A percentile compares a stretch with the other conserved stretches of the same genome.
Conservation (phyloP, 1,284 basidiomycete species). For the Wolfiporia cocos region DNA sequence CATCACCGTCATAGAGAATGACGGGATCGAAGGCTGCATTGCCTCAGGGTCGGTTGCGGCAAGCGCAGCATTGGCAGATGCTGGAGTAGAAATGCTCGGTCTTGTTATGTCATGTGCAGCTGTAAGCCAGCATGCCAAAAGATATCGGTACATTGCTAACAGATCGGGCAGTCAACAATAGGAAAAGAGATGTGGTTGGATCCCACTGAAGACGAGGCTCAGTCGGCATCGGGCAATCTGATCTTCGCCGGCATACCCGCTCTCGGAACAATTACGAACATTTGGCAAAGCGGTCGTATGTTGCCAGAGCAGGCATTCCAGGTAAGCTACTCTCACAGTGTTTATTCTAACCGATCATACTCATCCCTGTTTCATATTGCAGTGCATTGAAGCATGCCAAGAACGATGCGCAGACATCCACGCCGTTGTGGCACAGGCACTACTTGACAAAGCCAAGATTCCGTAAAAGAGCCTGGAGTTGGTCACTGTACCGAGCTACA, state of each 20-base stretch:
- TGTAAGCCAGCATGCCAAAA: slow-evolving; percentile 33
- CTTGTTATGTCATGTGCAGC: slow-evolving; percentile 76
- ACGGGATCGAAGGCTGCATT: slow-evolving; percentile 82
- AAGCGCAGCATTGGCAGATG: slow-evolving; percentile 84
- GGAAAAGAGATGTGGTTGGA: slow-evolving; percentile 65
- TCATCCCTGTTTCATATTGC: slow-evolving; percentile 4
- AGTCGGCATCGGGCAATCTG: slow-evolving; percentile 50
- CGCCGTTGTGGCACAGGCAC: slow-evolving; percentile 61
- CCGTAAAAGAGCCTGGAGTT: too few species aligned
- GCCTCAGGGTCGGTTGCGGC: slow-evolving; percentile 83
- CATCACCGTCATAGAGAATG: slow-evolving; percentile 87
- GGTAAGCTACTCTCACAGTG: slow-evolving; percentile 34
- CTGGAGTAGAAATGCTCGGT: slow-evolving; percentile 84
- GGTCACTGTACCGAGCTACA: too few species aligned
- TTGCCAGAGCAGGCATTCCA: slow-evolving; percentile 40
- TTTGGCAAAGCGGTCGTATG: slow-evolving; percentile 76
- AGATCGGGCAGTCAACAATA: slow-evolving; percentile 42
- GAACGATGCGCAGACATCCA: slow-evolving; percentile 70
- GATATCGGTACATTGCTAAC: slow-evolving; percentile 7
- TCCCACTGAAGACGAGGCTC: slow-evolving; percentile 68
- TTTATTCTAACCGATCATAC: not conserved
- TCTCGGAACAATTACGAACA: slow-evolving; percentile 76
- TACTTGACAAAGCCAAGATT: slow-evolving; percentile 38
- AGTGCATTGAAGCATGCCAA: slow-evolving; percentile 68
- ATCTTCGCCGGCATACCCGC: slow-evolving; percentile 86